A percentile compares a stretch with the other conserved stretches of the same genome.
Conservation (phyloP, 176 grass and related monocot genomes). For the Rhipidocladum racemiflorum region DNA sequence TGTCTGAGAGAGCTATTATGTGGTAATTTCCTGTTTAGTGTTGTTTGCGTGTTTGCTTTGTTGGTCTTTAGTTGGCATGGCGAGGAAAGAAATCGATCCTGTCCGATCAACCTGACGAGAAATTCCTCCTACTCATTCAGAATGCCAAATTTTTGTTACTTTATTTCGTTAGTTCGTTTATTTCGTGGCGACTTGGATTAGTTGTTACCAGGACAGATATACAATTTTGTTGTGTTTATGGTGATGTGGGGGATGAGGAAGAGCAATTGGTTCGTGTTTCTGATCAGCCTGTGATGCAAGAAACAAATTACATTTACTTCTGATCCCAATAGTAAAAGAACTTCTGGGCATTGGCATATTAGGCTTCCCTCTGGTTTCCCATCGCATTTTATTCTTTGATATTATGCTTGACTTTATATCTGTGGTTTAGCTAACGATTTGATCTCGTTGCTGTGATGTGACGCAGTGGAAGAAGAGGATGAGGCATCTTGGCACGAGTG, state of each 20-base stretch:
- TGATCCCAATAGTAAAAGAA: background rate
- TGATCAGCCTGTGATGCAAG: background rate
- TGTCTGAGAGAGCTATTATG: background rate
- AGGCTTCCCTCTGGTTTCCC: no score
- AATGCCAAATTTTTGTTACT: background rate
- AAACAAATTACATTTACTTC: background rate
- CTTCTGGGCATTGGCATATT: background rate
- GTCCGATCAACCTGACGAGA: background rate
- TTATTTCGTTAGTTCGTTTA: no score
- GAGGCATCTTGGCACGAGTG: no score
- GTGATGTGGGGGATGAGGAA: background rate
- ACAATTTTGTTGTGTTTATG: background rate
- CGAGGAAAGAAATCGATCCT: background rate
- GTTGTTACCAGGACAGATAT: background rate
- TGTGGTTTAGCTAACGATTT: no score
- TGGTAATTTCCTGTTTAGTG: no score
- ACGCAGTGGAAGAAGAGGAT: no score
- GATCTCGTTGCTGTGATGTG: no score
- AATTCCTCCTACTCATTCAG: slow-evolving; percentile 34
- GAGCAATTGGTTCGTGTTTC: background rate
- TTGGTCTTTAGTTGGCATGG: background rate
- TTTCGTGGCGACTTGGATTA: background rate
- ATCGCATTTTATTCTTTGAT: no score
- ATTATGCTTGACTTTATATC: no score
- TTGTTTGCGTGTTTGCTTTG: background rate